A percentile compares a stretch with the other conserved stretches of the same genome.
phyloP scores from a whole-genome alignment of 768 basidiomycete genomes.

The Pulveroboletus sp. region DNA sequence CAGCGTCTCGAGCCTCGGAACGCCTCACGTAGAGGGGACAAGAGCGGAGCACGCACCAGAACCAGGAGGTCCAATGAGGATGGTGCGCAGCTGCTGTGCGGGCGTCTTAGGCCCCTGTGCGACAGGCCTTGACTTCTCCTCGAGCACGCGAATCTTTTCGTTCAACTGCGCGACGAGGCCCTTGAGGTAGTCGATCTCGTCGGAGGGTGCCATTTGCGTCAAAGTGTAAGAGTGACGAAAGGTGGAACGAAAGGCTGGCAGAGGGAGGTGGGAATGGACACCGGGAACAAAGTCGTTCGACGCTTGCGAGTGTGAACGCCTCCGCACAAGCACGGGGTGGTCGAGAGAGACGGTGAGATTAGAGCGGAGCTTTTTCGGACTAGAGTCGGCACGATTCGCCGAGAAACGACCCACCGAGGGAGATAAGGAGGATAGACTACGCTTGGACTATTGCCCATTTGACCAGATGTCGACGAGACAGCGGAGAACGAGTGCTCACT shows the following conservation, averaged over 20 bases:
- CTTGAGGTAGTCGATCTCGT: constrained; percentile 95
- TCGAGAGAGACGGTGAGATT: constrained; percentile 12
- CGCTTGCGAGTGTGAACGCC: constrained; percentile 2
- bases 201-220: constrained; percentile 52
- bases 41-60: constrained; percentile 59
- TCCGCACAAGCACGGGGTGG: not conserved
- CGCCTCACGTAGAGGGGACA: too few species aligned
- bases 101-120: constrained; percentile 48
- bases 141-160: constrained; percentile 79
- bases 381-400: not conserved
- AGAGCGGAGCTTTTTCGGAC: constrained; percentile 21
- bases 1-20: not conserved
- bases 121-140: constrained; percentile 57
- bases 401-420: not conserved
- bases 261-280: not conserved
- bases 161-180: constrained; percentile 84
- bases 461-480: too few species aligned
- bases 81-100: constrained; percentile 78
- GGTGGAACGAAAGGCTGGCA: not conserved
- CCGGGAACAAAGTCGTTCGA: not conserved
- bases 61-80: constrained; percentile 94
- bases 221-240: not conserved
- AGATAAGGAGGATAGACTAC: not conserved
- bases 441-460: not conserved
- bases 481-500: not conserved